phyloP scores from a whole-genome alignment of 345 rosid genomes.

The Murraya paniculata region DNA sequence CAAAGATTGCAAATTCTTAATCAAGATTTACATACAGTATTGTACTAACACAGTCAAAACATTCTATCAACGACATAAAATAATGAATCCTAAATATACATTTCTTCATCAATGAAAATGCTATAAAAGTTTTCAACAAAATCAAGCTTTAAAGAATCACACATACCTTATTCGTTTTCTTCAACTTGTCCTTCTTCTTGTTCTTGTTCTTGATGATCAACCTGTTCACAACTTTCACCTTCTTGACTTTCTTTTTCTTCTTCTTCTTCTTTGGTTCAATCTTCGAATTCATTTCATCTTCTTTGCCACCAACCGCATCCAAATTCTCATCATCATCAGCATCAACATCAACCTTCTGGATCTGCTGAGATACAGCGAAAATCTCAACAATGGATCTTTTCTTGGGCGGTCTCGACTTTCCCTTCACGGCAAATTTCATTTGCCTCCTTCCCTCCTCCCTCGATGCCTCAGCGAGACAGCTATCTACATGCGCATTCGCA shows the following conservation, averaged over 20 bases:
- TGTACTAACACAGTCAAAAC: background rate
- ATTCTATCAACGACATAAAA: slow-evolving; percentile 10
- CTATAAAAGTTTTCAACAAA: background rate
- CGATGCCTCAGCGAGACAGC: slow-evolving; percentile 26
- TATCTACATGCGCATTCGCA: slow-evolving; percentile 20
- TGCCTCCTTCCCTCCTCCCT: slow-evolving; percentile 24
- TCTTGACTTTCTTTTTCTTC: slow-evolving; percentile 3
- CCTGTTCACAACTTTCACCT: background rate
- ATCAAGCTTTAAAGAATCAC: slow-evolving; percentile 1
- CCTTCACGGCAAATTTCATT: slow-evolving; percentile 22
- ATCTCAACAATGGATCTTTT: slow-evolving; percentile 55
- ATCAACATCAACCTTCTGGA: slow-evolving; percentile 22
- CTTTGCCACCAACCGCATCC: background rate
- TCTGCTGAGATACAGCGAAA: slow-evolving; percentile 45
- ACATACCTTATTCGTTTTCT: slow-evolving; percentile 32
- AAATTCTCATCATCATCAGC: background rate
- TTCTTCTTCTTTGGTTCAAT: slow-evolving; percentile 11
- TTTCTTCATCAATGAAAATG: slow-evolving; percentile 1
- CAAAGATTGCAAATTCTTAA: background rate
- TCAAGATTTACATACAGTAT: slow-evolving; percentile 9
- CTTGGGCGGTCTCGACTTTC: slow-evolving; percentile 38
- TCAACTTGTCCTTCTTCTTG: slow-evolving; percentile 22
- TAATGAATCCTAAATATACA: background rate
- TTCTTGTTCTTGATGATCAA: slow-evolving; percentile 14
- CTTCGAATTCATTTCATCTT: slow-evolving; percentile 6